phyloP scores from a whole-genome alignment of 371 early-diverging fungal genomes.

The Mortierella sp. region DNA sequence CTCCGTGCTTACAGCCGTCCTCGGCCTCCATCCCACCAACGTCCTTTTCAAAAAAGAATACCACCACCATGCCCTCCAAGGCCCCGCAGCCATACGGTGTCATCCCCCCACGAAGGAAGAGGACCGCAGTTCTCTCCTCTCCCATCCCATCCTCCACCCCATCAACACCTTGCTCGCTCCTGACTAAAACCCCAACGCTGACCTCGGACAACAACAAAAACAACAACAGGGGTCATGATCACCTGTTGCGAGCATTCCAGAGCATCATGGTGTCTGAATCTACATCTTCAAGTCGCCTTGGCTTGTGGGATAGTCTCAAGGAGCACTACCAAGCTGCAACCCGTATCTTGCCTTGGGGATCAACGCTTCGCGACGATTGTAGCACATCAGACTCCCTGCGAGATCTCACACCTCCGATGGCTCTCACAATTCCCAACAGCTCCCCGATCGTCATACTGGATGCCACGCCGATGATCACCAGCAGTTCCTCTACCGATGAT shows the following conservation, averaged over 20 bases:
- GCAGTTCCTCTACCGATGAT: conserved; percentile 33
- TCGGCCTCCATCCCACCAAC: conserved; percentile 5
- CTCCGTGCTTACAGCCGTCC: conserved; percentile 43
- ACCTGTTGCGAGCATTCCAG: conserved; percentile 6
- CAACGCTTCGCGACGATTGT: neutral
- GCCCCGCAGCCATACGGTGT: conserved; percentile 67
- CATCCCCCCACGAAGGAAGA: conserved; percentile 59
- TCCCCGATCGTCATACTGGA: conserved; percentile 34
- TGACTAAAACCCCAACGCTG: conserved; percentile 11
- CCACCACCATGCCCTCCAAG: conserved; percentile 57
- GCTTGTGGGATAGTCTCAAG: conserved; percentile 35
- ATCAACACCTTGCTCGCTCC: neutral
- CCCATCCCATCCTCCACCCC: neutral
- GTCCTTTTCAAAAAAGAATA: conserved; percentile 24
- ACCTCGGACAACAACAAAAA: neutral
- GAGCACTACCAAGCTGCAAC: conserved; percentile 15
- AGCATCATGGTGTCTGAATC: conserved; percentile 11
- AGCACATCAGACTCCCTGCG: conserved; percentile 6
- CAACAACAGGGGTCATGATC: neutral
- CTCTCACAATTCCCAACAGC: conserved; percentile 26
- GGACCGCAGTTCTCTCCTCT: conserved; percentile 3
- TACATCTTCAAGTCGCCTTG: conserved; percentile 5
- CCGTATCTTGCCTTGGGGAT: neutral
- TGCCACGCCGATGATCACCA: conserved; percentile 26
- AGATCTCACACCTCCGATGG: conserved; percentile 24